These are phyloP conservation scores for Moniliella sp. DNA, from an alignment of 1,284 basidiomycete genomes.

Conservation along the genomic window DNA sequence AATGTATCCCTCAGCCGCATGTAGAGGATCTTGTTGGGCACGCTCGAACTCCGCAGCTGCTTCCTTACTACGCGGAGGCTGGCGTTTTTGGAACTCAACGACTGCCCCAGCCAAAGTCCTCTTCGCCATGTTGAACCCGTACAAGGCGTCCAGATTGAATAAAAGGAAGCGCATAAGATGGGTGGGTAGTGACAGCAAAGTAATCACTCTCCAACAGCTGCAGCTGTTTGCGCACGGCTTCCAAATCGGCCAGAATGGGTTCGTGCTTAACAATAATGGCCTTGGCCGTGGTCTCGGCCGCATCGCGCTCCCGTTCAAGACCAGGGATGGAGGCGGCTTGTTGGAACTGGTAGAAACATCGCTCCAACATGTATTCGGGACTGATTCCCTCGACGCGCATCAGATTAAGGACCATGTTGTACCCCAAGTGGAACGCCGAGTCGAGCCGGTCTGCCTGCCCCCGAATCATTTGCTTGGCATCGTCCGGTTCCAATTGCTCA, in stretches of 20 bases:
- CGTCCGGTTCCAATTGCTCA: constrained; percentile 77
- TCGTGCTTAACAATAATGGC: constrained; percentile 60
- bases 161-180: constrained; percentile 77
- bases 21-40: no score
- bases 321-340: constrained; percentile 68
- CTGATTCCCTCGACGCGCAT: constrained; percentile 97
- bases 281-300: constrained; percentile 51
- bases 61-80: no score
- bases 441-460: constrained; percentile 90
- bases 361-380: constrained; percentile 91
- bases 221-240: constrained; percentile 73
- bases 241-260: constrained; percentile 64
- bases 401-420: constrained; percentile 97
- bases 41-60: no score
- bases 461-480: constrained; percentile 92
- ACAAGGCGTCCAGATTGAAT: constrained; percentile 77
- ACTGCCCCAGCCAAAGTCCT: constrained; percentile 95
- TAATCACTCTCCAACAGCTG: constrained; percentile 69
- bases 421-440: constrained; percentile 93
- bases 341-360: constrained; percentile 96
- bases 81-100: constrained; percentile 72
- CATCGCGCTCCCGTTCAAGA: constrained; percentile 60
- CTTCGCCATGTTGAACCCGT: constrained; percentile 59
- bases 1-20: constrained; percentile 57
- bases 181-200: constrained; percentile 75